Conservation (phyloP, 805 yeast genomes). For the Wickerhamiella vanderwaltii region DNA sequence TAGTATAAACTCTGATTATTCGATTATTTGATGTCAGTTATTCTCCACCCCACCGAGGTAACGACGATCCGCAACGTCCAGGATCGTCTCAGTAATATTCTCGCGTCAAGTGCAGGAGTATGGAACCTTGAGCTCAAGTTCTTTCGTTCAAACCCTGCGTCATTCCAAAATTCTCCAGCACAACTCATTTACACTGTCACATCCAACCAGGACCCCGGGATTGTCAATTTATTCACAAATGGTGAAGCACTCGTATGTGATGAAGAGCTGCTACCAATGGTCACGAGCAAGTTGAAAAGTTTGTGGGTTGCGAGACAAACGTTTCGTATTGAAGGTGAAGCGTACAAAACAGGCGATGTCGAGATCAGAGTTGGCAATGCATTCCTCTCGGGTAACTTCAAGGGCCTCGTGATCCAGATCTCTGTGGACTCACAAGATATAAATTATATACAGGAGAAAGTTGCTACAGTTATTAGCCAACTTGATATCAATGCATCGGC, state of each 20-base stretch:
- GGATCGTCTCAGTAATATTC: constrained; percentile 55
- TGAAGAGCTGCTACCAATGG: constrained; percentile 45
- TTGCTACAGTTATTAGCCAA: background rate
- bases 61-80: constrained; percentile 53
- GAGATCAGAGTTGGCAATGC: constrained; percentile 56
- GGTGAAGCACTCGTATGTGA: constrained; percentile 33
- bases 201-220: constrained; percentile 23
- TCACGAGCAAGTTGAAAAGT: constrained; percentile 48
- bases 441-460: background rate
- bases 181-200: constrained; percentile 25
- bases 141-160: constrained; percentile 48
- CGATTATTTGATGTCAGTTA: constrained; percentile 12
- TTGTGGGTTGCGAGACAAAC: constrained; percentile 60
- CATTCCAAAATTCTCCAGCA: constrained; percentile 19
- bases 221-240: constrained; percentile 25
- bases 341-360: constrained; percentile 38
- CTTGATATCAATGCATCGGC: background rate
- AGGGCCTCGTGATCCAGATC: constrained; percentile 55
- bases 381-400: constrained; percentile 60
- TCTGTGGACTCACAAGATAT: constrained; percentile 12
- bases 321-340: constrained; percentile 62
- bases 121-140: constrained; percentile 63
- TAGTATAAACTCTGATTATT: too few species aligned
- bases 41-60: constrained; percentile 11
- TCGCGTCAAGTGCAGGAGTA: constrained; percentile 47